Evolutionary conservation across 345 rosid genomes (phyloP), one percentile per base, ranked within the genome.

Genomic region (Boechera stricta): DNA sequence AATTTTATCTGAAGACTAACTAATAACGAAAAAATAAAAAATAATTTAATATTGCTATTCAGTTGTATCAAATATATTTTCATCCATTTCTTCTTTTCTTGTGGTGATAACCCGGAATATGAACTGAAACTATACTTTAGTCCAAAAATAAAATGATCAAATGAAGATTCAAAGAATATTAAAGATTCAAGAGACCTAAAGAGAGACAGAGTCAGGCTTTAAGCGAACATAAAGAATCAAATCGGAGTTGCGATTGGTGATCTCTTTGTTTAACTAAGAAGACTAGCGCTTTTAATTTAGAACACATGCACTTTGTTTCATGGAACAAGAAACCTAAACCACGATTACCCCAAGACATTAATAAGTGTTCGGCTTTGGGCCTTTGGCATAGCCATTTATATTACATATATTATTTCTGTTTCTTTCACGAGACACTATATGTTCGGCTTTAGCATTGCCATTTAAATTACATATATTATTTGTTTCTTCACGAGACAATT

Each of bases 221-320:
- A 64, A 77, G 76, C 64, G 11, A 53, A 52, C 59, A 79, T 0
- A 73, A 65, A 73, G 75, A 79, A 67, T 67, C 33, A 62, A 69
- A 79, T 74, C 47, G 10, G 65, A 60, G 65, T 74, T 73, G 69
- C 41, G 24, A 62, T 44, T 70, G 58, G 58, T 24, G 57, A 44
- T 12, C 58, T 63, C 49, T 65, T 55, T 54, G 44, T 70, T 70
- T 77, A 64, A 53, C 18, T 62, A 42, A 58, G 73, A 67, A 57
- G 51, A 53, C 53, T 66, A 32, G 35, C 35, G 21, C 64, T 59
- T 49, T 79, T 51, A 54, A 4, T 2, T 32, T 62, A 49, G 13
- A 70, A 63, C 76, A 64, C 76, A 77, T 77, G 76, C 44, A n/a
- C 76, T 77, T 70, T 76, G 59, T 79, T 74, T 51, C 32, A 16